A percentile compares a stretch with the other conserved stretches of the same genome.
These are phyloP conservation scores for Circinella umbellata DNA, from an alignment of 371 early-diverging fungal genomes.

Conservation along the genomic window DNA sequence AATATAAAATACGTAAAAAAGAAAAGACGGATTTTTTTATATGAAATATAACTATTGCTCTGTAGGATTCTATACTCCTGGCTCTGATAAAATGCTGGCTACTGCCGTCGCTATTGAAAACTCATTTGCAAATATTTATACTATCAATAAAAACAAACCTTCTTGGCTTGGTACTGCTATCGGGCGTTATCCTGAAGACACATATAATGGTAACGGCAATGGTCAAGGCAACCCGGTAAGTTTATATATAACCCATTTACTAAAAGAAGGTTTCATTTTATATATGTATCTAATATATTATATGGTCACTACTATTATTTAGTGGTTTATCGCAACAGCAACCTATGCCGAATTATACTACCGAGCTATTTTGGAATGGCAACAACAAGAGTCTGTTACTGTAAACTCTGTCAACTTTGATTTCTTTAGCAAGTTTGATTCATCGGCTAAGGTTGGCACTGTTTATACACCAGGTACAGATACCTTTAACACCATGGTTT, in stretches of 20 bases:
- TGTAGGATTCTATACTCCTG: constrained; percentile 44
- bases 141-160: constrained; percentile 50
- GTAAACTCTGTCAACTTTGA: constrained; percentile 46
- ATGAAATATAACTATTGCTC: not conserved
- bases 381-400: constrained; percentile 26
- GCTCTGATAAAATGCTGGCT: constrained; percentile 54
- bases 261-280: no score
- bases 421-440: constrained; percentile 39
- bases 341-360: constrained; percentile 72
- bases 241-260: not conserved
- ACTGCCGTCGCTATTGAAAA: constrained; percentile 54
- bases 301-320: not conserved
- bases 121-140: constrained; percentile 51
- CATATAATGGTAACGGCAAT: constrained; percentile 65
- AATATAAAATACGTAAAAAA: not conserved
- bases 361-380: constrained; percentile 45
- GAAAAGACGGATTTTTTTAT: not conserved
- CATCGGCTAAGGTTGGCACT: constrained; percentile 30
- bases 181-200: constrained; percentile 81
- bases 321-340: constrained; percentile 71
- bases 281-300: not conserved
- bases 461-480: constrained; percentile 25
- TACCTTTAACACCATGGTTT: constrained; percentile 28
- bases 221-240: constrained; percentile 64
- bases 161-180: constrained; percentile 50